Conservation (phyloP, 768 basidiomycete genomes). For the Kwoniella sp. region DNA sequence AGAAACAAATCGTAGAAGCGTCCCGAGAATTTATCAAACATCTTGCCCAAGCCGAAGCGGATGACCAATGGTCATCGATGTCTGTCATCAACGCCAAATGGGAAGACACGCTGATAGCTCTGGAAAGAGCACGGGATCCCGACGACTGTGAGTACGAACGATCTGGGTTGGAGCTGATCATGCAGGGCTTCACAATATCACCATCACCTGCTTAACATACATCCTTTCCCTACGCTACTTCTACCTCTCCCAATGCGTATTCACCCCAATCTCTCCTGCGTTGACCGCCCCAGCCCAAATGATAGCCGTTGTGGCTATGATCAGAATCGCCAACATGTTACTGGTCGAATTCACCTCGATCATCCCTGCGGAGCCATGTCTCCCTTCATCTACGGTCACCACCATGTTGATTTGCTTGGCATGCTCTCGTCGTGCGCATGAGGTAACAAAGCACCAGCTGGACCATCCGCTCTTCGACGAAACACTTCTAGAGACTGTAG, state of each 20-base stretch:
- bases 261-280: not conserved
- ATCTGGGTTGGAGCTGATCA: too few species aligned
- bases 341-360: not conserved
- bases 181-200: slow-evolving; percentile 1
- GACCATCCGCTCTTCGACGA: slow-evolving; percentile 5
- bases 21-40: not conserved
- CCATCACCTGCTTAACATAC: slow-evolving; percentile 2
- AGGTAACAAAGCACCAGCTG: not conserved
- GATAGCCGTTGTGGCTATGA: not conserved
- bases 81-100: not conserved
- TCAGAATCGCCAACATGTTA: not conserved
- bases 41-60: not conserved
- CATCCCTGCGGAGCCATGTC: not conserved
- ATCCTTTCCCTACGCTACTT: not conserved
- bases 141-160: slow-evolving; percentile 7
- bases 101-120: not conserved
- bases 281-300: not conserved
- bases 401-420: not conserved
- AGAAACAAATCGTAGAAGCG: not conserved
- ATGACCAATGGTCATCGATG: not conserved
- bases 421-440: not conserved
- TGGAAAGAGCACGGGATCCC: not conserved
- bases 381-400: not conserved
- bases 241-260: not conserved
- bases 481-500: not conserved